Evolutionary conservation across 2,329 filamentous ascomycete genomes (phyloP).

Genomic region (Alternaria postmessia): DNA sequence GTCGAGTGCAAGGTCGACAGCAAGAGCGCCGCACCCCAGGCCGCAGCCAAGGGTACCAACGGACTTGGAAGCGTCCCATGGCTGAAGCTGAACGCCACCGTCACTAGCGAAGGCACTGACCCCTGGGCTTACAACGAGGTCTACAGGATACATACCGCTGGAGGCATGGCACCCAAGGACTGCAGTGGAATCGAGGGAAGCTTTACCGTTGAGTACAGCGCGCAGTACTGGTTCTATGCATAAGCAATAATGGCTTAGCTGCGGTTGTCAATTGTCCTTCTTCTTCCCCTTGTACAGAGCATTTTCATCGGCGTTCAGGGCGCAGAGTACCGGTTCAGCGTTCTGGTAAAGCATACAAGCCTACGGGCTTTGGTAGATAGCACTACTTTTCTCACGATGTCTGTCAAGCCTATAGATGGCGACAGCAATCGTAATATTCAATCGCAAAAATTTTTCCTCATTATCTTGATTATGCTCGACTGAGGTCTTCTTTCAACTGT

Average conservation of each 20-base stretch:
- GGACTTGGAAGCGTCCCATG: constrained; percentile 74
- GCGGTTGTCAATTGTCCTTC: constrained; percentile 3
- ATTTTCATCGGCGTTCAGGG: constrained; percentile 43
- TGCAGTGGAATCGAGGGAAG: constrained; percentile 70
- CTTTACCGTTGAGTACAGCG: constrained; percentile 81
- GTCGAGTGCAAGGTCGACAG: constrained; percentile 70
- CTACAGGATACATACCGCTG: constrained; percentile 84
- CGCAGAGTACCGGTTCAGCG: constrained; percentile 20
- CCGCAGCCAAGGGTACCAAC: constrained; percentile 65
- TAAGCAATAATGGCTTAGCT: constrained; percentile 13
- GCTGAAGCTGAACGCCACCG: constrained; percentile 71
- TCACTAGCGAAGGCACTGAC: constrained; percentile 22
- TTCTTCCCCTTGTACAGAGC: constrained; percentile 34
- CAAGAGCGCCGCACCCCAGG: constrained; percentile 68
- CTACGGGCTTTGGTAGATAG: constrained; percentile 28
- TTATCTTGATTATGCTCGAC: background rate
- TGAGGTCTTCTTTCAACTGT: constrained; percentile 19
- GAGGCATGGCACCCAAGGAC: constrained; percentile 76
- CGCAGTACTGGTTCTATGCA: constrained; percentile 75
- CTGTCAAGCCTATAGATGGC: constrained; percentile 23
- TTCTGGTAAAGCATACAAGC: constrained; percentile 18
- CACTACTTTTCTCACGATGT: constrained; percentile 28
- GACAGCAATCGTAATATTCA: constrained; percentile 33
- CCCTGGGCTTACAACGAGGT: constrained; percentile 70
- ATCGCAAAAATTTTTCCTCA: constrained; percentile 15